Base-by-base conservation (phyloP, 495 filamentous ascomycete species). In the Aspergillus coremiiformis region DNA sequence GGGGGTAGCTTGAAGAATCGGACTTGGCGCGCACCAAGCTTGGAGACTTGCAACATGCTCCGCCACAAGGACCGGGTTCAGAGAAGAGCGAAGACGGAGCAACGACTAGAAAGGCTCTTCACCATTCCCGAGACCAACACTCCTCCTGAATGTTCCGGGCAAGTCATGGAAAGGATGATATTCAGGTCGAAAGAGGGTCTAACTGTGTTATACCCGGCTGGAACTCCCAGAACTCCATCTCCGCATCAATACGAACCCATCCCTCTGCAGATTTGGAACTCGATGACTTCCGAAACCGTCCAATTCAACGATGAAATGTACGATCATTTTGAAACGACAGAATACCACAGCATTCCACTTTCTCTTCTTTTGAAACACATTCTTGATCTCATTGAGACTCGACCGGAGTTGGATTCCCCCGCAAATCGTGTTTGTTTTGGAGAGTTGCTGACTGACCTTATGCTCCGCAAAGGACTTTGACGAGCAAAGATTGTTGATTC, bases 41-140 rank as follows among this genome's bases (percentile, higher is more conserved):
- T 60, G 42, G 53, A 59, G 6, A 66, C 57, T n/a, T 60, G 56
- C 48, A 48, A 59, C 21, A 41, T 42, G 21, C 53, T 66, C 52
- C 64, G 64, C 15, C 11, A 52, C 14, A 33, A 57, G 21, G 46
- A 62, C 12, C 49, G 55, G 14, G 44, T 27, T n/a, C 50, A 33
- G 23, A 22, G 54, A 32, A 54, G 30, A 20, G 47, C 52, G 14
- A 21, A 49, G 12, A 52, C 44, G 1, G 56, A 59, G 35, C 46
- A 45, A 22, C 47, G 49, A 8, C 33, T 66, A 27, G 49, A 61
- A 44, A 46, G 51, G 11, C n/a, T 66, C 4, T 66, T 66, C 29
- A 44, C 50, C 15, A 32, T 22, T 11, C 60, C 55, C 2, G 55
- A 49, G 3, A 19, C 30, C 2, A 39, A 59, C 14, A 29, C 2